Conservation (phyloP, 441 rosid species). For the Hura crepitans region DNA sequence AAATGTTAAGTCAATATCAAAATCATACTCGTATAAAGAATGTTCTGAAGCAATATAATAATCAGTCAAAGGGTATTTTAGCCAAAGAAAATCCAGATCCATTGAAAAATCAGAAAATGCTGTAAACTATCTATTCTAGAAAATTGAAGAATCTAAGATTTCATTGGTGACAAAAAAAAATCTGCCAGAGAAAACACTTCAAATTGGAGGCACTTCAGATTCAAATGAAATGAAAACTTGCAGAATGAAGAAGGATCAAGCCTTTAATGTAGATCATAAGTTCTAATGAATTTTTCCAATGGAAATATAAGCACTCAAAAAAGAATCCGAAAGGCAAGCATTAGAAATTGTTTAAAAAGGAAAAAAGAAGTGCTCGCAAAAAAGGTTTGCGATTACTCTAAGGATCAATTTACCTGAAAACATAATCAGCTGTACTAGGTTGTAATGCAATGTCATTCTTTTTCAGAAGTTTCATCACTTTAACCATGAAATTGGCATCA, state of each 20-base stretch:
- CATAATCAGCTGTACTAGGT: constrained; percentile 76
- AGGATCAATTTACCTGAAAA: constrained; percentile 51
- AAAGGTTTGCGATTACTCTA: background rate
- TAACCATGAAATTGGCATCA: constrained; percentile 55
- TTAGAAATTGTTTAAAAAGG: background rate
- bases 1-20: constrained; percentile 32
- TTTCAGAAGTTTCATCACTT: constrained; percentile 59
- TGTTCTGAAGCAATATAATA: background rate
- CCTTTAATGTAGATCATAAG: background rate
- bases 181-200: background rate
- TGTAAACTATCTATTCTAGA: background rate
- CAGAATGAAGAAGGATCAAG: background rate
- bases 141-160: background rate
- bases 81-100: background rate
- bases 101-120: constrained; percentile 3
- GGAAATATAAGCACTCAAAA: background rate
- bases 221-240: background rate
- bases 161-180: background rate
- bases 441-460: constrained; percentile 51
- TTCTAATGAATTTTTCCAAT: background rate
- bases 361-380: constrained; percentile 12
- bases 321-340: constrained; percentile 9
- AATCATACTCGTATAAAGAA: constrained; percentile 7
- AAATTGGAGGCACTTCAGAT: background rate
- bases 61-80: constrained; percentile 2